Conservation (phyloP, 768 basidiomycete genomes). For the Astraeus odoratus region DNA sequence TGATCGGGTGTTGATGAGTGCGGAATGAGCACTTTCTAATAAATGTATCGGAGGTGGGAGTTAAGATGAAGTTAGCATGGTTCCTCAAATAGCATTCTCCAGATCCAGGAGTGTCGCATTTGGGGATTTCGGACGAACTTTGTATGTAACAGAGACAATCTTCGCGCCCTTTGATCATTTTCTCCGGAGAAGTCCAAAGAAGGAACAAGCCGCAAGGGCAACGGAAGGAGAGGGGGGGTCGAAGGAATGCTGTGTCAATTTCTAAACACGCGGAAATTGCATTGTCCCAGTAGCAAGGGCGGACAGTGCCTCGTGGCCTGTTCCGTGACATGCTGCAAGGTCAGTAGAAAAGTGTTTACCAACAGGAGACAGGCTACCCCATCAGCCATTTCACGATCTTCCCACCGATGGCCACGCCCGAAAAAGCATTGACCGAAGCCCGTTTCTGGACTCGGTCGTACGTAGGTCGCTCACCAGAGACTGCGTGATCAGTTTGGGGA, state of each 20-base stretch:
- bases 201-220: conserved; percentile 14
- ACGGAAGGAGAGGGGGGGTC: conserved; percentile 6
- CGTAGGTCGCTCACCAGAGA: conserved; percentile 1
- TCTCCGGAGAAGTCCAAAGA: conserved; percentile 10
- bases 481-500: background rate
- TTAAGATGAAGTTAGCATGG: conserved; percentile 20
- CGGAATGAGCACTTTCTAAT: conserved; percentile 23
- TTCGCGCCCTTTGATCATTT: conserved; percentile 20
- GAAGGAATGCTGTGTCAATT: conserved; percentile 15
- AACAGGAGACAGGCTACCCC: conserved; percentile 2
- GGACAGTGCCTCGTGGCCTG: conserved; percentile 16
- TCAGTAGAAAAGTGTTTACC: conserved; percentile 12
- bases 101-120: conserved; percentile 15
- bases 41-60: conserved; percentile 25
- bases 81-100: conserved; percentile 13
- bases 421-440: conserved; percentile 4
- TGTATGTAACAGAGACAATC: conserved; percentile 19
- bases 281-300: conserved; percentile 11
- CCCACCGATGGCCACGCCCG: conserved; percentile 12
- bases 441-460: background rate
- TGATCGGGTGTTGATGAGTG: conserved; percentile 23
- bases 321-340: conserved; percentile 10
- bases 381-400: conserved; percentile 10
- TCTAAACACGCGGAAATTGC: conserved; percentile 26
- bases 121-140: conserved; percentile 13